Percentiles rank a stretch among this genome's conserved stretches.
These are phyloP conservation scores for Yamadazyma kanchanaburiensis DNA, from an alignment of 1,139 yeast genomes.

Conservation along the genomic window DNA sequence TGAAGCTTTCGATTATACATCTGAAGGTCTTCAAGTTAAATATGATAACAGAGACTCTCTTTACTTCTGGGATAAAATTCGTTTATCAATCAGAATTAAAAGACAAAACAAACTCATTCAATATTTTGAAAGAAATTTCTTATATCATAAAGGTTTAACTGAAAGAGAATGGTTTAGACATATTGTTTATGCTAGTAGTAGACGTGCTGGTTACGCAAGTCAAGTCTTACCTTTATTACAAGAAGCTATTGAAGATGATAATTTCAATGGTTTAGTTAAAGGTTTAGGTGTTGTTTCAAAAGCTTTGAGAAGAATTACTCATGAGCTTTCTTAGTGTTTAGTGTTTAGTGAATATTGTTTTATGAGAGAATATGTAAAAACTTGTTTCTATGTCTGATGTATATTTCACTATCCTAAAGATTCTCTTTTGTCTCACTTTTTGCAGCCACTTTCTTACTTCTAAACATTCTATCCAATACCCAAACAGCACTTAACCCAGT, in stretches of 20 bases:
- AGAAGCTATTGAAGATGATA: slow-evolving; percentile 74
- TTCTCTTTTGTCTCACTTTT: no score
- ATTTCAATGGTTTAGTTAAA: slow-evolving; percentile 47
- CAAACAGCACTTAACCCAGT: not conserved
- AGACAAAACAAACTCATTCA: slow-evolving; percentile 43
- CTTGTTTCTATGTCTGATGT: no score
- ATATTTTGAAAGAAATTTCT: slow-evolving; percentile 65
- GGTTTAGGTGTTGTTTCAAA: slow-evolving; percentile 55
- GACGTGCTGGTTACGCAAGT: slow-evolving; percentile 84
- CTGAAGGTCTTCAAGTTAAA: slow-evolving; percentile 30
- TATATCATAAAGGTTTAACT: slow-evolving; percentile 59
- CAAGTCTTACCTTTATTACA: slow-evolving; percentile 75
- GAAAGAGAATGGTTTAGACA: slow-evolving; percentile 85
- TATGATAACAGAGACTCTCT: slow-evolving; percentile 33
- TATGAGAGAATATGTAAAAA: no score
- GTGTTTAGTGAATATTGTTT: no score
- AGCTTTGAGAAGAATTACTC: slow-evolving; percentile 25
- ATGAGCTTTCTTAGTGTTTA: slow-evolving; percentile 1
- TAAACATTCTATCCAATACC: not conserved
- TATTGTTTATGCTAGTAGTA: slow-evolving; percentile 77
- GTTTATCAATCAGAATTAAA: slow-evolving; percentile 29
- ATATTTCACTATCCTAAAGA: no score
- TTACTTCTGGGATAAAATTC: slow-evolving; percentile 41
- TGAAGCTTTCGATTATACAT: slow-evolving; percentile 32
- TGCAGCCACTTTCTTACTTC: no score